Evolutionary conservation across 129 eudicot genomes (phyloP).

Genomic region (Pseudognaphalium luteoalbum): DNA sequence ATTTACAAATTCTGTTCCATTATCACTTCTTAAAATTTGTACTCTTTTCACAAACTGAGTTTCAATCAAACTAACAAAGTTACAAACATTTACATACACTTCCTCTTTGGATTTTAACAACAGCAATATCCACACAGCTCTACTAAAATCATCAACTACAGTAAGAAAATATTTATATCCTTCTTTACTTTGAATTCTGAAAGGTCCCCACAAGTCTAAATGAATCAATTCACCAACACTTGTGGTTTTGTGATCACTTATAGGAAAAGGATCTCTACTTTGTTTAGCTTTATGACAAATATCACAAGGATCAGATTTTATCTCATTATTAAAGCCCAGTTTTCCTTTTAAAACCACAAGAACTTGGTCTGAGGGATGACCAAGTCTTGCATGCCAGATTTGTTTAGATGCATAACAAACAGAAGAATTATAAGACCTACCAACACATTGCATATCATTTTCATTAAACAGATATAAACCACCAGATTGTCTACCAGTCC

Average conservation of each 20-base stretch:
- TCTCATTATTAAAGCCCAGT: background rate
- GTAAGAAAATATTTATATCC: background rate
- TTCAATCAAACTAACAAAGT: background rate
- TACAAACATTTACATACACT: background rate
- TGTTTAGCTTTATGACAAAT: background rate
- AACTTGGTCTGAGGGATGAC: background rate
- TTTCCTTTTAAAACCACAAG: background rate
- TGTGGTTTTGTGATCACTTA: too few relatives aligned
- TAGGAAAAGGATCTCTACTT: too few relatives aligned
- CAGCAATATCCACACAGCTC: background rate
- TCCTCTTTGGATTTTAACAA: background rate
- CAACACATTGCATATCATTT: too few relatives aligned
- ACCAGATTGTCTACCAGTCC: too few relatives aligned
- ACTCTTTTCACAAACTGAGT: background rate
- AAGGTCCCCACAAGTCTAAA: too few relatives aligned
- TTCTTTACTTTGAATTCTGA: too few relatives aligned
- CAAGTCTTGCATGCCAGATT: background rate
- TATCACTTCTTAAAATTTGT: background rate
- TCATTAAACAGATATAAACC: too few relatives aligned
- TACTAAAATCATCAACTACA: background rate
- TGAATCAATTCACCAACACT: too few relatives aligned
- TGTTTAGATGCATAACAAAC: background rate
- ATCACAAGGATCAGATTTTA: background rate
- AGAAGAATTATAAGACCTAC: too few relatives aligned
- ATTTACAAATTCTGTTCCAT: background rate